Conservation (phyloP, 129 eudicot genomes). For the Flaveria brownii region DNA sequence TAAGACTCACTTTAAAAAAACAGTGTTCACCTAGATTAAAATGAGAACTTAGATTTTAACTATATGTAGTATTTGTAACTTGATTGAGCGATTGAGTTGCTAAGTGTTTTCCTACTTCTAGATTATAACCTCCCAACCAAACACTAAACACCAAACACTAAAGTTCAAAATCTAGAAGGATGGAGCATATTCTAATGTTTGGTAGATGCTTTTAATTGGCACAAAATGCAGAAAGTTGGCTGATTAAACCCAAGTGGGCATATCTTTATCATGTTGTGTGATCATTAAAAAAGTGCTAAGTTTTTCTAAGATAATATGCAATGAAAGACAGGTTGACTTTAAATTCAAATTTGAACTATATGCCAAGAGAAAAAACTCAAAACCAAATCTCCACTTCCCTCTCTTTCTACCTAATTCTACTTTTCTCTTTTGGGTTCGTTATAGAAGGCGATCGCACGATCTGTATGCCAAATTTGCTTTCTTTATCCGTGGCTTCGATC, state of each 20-base stretch:
- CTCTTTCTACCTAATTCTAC: not conserved
- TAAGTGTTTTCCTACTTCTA: not conserved
- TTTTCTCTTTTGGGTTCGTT: not conserved
- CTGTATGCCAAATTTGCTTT: not conserved
- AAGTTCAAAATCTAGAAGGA: constrained; percentile 26
- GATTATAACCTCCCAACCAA: not conserved
- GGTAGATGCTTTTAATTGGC: constrained; percentile 21
- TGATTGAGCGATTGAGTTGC: no score
- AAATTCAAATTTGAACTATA: constrained; percentile 4
- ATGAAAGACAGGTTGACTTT: constrained; percentile 10
- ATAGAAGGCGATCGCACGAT: not conserved
- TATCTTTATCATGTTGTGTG: not conserved
- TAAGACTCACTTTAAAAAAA: no score
- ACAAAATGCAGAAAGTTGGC: not conserved
- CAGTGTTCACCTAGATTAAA: no score
- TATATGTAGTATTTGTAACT: no score
- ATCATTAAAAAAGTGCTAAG: not conserved
- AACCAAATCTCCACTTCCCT: not conserved
- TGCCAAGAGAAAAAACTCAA: constrained; percentile 12
- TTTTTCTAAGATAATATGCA: not conserved
- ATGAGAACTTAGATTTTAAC: no score
- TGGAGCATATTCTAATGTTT: constrained; percentile 15
- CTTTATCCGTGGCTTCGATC: not conserved
- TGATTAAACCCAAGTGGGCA: constrained; percentile 8
- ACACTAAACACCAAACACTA: constrained; percentile 17